A percentile compares a stretch with the other conserved stretches of the same genome.
Evolutionary conservation across 768 basidiomycete genomes (phyloP).

Genomic region (Serendipita sp.): DNA sequence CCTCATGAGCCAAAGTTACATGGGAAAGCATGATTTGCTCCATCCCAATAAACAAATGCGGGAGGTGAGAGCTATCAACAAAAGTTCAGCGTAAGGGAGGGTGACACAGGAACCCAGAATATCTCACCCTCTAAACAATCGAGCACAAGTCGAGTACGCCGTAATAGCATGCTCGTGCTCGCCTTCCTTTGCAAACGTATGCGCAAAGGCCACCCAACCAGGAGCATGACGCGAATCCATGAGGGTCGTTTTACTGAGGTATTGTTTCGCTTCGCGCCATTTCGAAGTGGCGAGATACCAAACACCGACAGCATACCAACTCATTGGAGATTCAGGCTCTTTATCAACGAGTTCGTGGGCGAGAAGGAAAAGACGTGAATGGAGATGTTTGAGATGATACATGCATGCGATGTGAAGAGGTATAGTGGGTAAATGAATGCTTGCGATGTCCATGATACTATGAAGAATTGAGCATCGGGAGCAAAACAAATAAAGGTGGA

Average conservation of each 20-base stretch:
- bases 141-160: constrained; percentile 90
- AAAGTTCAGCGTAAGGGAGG: too few species aligned
- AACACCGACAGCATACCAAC: constrained; percentile 97
- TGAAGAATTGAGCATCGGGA: not conserved
- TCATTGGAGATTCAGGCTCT: constrained; percentile 82
- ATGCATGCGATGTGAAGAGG: constrained; percentile 95
- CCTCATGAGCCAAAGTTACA: constrained; percentile 66
- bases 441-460: constrained; percentile 74
- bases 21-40: constrained; percentile 89
- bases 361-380: constrained; percentile 86
- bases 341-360: constrained; percentile 92
- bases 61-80: constrained; percentile 71
- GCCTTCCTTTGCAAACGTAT: constrained; percentile 91
- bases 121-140: constrained; percentile 80
- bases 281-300: constrained; percentile 84
- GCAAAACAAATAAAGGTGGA: constrained; percentile 4
- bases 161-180: constrained; percentile 98
- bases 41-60: constrained; percentile 93
- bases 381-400: constrained; percentile 83
- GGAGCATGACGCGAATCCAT: constrained; percentile 95
- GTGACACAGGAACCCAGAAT: constrained; percentile 18
- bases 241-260: constrained; percentile 79
- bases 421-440: constrained; percentile 76
- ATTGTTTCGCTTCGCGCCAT: constrained; percentile 83
- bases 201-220: constrained; percentile 95